A percentile compares a stretch with the other conserved stretches of the same genome.
These are phyloP conservation scores for Nakaseomyces delphensis DNA, from an alignment of 1,139 yeast genomes.

Conservation along the genomic window DNA sequence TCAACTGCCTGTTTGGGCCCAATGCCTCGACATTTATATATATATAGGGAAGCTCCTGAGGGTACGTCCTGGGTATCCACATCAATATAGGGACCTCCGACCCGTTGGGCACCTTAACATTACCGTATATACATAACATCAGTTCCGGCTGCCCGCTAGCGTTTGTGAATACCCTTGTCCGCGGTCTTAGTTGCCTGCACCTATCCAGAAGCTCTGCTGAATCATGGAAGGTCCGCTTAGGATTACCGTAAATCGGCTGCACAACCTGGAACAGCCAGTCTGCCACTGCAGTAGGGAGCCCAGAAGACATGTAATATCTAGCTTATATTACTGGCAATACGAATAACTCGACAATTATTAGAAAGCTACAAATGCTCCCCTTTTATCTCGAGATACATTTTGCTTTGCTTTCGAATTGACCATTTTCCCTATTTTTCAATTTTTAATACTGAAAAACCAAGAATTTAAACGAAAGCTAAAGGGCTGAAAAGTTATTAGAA, in stretches of 20 bases:
- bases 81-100: conserved; percentile 55
- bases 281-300: conserved; percentile 31
- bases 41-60: conserved; percentile 51
- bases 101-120: conserved; percentile 22
- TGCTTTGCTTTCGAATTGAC: too few relatives aligned
- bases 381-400: too few relatives aligned
- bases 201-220: conserved; percentile 45
- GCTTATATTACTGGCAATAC: too few relatives aligned
- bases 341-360: too few relatives aligned
- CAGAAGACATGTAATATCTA: not conserved
- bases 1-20: conserved; percentile 39
- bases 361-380: not conserved
- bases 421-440: too few relatives aligned
- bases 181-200: conserved; percentile 48
- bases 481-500: too few relatives aligned
- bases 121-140: conserved; percentile 58
- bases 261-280: conserved; percentile 52
- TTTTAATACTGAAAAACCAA: too few relatives aligned
- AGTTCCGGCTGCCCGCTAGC: conserved; percentile 51
- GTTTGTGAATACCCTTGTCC: conserved; percentile 63
- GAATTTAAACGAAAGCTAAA: too few relatives aligned
- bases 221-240: conserved; percentile 51
- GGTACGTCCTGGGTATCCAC: conserved; percentile 73
- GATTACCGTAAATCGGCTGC: conserved; percentile 45
- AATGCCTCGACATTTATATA: conserved; percentile 44